Evolutionary conservation across 176 grass and related monocot genomes (phyloP).

Genomic region (Triticum timopheevii): DNA sequence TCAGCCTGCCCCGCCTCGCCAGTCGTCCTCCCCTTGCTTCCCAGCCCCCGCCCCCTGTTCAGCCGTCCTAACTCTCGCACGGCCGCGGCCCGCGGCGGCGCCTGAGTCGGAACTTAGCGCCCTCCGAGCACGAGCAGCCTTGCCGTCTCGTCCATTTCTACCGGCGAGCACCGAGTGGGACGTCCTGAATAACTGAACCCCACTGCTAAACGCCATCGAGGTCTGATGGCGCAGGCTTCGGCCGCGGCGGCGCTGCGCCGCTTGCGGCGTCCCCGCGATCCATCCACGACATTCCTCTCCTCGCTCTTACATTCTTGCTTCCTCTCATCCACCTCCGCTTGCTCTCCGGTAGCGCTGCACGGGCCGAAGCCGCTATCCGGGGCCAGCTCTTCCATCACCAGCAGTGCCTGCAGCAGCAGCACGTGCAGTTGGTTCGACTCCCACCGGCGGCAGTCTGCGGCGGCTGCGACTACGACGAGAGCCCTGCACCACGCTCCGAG

Average conservation of each 20-base stretch:
- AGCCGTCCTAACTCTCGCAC: neutral
- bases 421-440: constrained; percentile 1
- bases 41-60: neutral
- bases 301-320: neutral
- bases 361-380: neutral
- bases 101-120: neutral
- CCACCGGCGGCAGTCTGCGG: neutral
- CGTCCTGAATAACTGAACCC: neutral
- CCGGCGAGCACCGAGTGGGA: neutral
- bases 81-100: no score
- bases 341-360: neutral
- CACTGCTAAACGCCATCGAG: neutral
- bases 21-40: neutral
- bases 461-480: neutral
- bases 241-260: constrained; percentile 23
- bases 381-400: neutral
- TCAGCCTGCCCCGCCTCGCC: neutral
- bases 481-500: constrained; percentile 29
- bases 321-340: neutral
- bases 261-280: constrained; percentile 23
- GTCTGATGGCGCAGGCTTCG: constrained; percentile 31
- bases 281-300: constrained; percentile 7
- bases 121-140: neutral
- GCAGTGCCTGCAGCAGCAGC: neutral
- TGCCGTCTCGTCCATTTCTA: neutral